A percentile compares a stretch with the other conserved stretches of the same genome.
These are phyloP conservation scores for Fusarium sp. DNA, from an alignment of 2,329 filamentous ascomycete genomes.

Conservation along the genomic window DNA sequence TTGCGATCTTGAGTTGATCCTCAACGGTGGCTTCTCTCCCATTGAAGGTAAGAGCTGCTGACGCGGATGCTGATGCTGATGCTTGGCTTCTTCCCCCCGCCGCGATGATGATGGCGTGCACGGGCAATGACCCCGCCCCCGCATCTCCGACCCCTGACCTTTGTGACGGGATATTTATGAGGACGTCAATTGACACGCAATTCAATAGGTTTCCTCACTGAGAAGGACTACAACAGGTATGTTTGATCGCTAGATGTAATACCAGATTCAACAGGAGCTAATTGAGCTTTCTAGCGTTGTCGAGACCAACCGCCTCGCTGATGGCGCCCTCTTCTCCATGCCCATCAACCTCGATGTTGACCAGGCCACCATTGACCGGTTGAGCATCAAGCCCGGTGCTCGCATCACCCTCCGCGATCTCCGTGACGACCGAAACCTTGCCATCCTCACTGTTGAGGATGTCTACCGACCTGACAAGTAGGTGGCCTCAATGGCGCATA, in stretches of 20 bases:
- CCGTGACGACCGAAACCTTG: conserved; percentile 94
- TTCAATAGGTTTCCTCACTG: conserved; percentile 87
- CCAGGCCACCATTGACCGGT: conserved; percentile 77
- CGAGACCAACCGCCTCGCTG: conserved; percentile 83
- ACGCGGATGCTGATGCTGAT: neutral
- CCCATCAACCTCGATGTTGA: conserved; percentile 93
- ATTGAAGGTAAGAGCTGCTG: conserved; percentile 79
- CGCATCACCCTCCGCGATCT: conserved; percentile 92
- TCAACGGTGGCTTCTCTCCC: conserved; percentile 97
- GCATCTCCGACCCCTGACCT: conserved; percentile 28
- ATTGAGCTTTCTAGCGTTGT: conserved; percentile 75
- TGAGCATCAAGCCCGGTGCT: conserved; percentile 81
- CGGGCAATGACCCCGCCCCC: conserved; percentile 39
- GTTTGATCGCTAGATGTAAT: conserved; percentile 37
- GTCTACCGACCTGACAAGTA: conserved; percentile 97
- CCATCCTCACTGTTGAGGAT: conserved; percentile 95
- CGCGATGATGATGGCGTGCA: conserved; percentile 27
- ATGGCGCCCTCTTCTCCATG: conserved; percentile 94
- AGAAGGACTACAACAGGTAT: conserved; percentile 96
- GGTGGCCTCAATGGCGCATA: conserved; percentile 45
- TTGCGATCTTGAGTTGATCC: conserved; percentile 95
- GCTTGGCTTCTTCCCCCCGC: conserved; percentile 1
- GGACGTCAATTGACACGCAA: conserved; percentile 23
- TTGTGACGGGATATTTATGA: conserved; percentile 16
- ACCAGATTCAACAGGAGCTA: conserved; percentile 30